Conservation (phyloP, 192 early-diverging fungal species). For the Podila clonocystis region DNA sequence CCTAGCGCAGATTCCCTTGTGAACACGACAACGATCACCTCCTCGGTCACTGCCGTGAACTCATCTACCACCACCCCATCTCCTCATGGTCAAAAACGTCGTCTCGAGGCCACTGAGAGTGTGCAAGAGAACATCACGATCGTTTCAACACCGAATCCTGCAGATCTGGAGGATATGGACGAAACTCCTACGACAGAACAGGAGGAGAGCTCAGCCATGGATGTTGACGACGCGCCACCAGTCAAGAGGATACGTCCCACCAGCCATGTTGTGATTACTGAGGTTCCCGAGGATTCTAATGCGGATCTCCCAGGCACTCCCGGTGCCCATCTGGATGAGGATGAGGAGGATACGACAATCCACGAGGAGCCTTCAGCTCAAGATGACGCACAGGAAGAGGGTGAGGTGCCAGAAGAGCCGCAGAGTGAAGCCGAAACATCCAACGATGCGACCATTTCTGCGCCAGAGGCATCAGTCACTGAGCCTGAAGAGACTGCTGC, state of each 20-base stretch:
- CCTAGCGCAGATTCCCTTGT: slow-evolving; percentile 3
- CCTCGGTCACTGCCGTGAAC: not conserved
- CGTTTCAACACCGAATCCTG: slow-evolving; percentile 42
- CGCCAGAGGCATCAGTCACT: not conserved
- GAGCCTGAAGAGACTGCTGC: slow-evolving; percentile 1
- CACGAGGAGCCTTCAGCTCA: not conserved
- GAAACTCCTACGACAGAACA: slow-evolving; percentile 14
- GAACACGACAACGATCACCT: slow-evolving; percentile 2
- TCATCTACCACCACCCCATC: not conserved
- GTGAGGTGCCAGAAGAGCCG: slow-evolving; percentile 25
- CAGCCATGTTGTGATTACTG: slow-evolving; percentile 33
- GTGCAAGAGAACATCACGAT: slow-evolving; percentile 43
- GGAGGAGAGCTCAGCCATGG: slow-evolving; percentile 26
- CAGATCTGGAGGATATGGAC: slow-evolving; percentile 32
- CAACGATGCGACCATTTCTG: not conserved
- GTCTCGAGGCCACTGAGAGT: slow-evolving; percentile 36
- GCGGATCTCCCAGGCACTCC: slow-evolving; percentile 16
- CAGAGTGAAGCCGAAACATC: not conserved
- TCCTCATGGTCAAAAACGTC: slow-evolving; percentile 46
- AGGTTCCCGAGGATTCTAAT: slow-evolving; percentile 19
- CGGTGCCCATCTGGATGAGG: slow-evolving; percentile 13
- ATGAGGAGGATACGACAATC: not conserved
- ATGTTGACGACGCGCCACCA: slow-evolving; percentile 43
- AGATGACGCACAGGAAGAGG: slow-evolving; percentile 15
- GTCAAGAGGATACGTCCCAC: slow-evolving; percentile 37